A percentile compares a stretch with the other conserved stretches of the same genome.
These are phyloP conservation scores for Penicillium pulvis DNA, from an alignment of 495 filamentous ascomycete genomes.

Conservation along the genomic window DNA sequence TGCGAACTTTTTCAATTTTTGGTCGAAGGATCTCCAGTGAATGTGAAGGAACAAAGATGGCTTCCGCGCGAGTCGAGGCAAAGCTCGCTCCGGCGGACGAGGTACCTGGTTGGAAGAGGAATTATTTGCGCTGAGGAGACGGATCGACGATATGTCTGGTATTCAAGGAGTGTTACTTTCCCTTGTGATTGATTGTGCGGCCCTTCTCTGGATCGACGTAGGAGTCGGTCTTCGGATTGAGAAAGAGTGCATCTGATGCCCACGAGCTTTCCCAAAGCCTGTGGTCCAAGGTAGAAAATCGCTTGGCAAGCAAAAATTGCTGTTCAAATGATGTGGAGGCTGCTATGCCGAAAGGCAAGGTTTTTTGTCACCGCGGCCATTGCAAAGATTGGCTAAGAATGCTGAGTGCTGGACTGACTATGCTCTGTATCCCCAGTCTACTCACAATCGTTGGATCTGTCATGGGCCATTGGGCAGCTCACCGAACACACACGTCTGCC, in stretches of 20 bases:
- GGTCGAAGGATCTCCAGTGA: conserved; percentile 51
- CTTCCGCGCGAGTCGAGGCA: conserved; percentile 63
- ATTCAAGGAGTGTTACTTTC: conserved; percentile 59
- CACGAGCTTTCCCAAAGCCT: conserved; percentile 65
- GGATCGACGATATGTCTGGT: conserved; percentile 59
- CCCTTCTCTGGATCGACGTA: conserved; percentile 59
- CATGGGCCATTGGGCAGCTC: too few species aligned
- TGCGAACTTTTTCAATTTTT: conserved; percentile 57
- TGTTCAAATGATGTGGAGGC: conserved; percentile 60
- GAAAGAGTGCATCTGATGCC: conserved; percentile 54
- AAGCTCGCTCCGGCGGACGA: conserved; percentile 59
- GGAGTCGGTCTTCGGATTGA: conserved; percentile 50
- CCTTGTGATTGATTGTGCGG: conserved; percentile 59
- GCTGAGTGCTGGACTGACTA: background rate
- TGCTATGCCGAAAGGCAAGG: conserved; percentile 49
- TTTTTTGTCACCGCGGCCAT: conserved; percentile 54
- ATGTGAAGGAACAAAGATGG: conserved; percentile 63
- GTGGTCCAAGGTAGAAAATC: conserved; percentile 63
- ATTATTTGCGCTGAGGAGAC: conserved; percentile 62
- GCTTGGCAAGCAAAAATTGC: conserved; percentile 59
- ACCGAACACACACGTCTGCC: too few species aligned
- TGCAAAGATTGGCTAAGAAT: conserved; percentile 42
- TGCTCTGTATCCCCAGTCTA: background rate
- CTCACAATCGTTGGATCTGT: too few species aligned
- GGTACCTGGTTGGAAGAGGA: conserved; percentile 65